Conservation (phyloP, 192 early-diverging fungal species). For the Spizellomyces punctatus region DNA sequence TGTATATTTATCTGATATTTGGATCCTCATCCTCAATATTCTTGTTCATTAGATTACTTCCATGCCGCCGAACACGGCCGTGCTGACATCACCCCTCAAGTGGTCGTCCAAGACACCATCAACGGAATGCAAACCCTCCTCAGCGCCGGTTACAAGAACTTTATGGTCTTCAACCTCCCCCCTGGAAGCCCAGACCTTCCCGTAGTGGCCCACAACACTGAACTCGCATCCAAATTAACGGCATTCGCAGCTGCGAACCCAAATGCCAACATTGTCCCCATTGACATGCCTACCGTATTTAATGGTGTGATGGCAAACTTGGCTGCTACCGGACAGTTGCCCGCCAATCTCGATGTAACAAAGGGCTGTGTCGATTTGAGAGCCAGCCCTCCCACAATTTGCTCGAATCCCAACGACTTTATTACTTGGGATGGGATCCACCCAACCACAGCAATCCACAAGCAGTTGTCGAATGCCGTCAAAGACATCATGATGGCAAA, state of each 20-base stretch:
- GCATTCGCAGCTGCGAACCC: background rate
- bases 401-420: background rate
- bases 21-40: no score
- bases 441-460: background rate
- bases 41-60: no score
- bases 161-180: constrained; percentile 5
- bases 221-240: background rate
- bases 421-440: constrained; percentile 4
- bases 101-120: background rate
- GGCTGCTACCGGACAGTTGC: background rate
- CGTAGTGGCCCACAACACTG: background rate
- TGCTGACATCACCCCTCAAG: background rate
- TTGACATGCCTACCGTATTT: background rate
- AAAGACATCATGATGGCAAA: no score
- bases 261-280: background rate
- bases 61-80: background rate
- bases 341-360: background rate
- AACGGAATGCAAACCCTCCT: background rate
- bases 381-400: background rate
- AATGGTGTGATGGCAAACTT: background rate
- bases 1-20: no score
- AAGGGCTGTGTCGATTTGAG: background rate
- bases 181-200: background rate
- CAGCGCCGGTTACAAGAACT: constrained; percentile 7
- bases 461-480: no score